Conservation (phyloP, 2,329 filamentous ascomycete genomes). For the Trichoderma sp. region DNA sequence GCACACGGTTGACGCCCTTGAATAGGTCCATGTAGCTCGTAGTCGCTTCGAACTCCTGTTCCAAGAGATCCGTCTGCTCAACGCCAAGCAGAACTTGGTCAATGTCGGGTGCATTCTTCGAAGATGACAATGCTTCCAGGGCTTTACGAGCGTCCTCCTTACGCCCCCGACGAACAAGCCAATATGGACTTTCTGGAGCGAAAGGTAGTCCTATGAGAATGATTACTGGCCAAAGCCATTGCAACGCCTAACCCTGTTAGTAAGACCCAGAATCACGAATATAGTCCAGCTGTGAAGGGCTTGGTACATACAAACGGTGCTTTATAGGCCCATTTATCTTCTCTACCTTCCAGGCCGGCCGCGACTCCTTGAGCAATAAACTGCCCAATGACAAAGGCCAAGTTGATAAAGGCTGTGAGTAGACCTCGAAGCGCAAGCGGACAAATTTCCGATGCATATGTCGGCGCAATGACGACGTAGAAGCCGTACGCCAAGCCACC, state of each 20-base stretch:
- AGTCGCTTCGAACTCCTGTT: slow-evolving; percentile 52
- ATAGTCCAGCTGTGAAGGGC: not conserved
- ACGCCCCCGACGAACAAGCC: slow-evolving; percentile 48
- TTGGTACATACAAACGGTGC: slow-evolving; percentile 31
- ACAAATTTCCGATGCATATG: slow-evolving; percentile 63
- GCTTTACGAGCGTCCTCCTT: slow-evolving; percentile 44
- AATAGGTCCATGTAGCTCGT: slow-evolving; percentile 55
- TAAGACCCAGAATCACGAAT: not conserved
- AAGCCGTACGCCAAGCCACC: slow-evolving; percentile 63
- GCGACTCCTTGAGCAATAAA: slow-evolving; percentile 55
- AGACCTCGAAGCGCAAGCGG: slow-evolving; percentile 59
- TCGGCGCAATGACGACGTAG: slow-evolving; percentile 60
- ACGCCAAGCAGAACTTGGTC: slow-evolving; percentile 56
- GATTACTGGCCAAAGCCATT: slow-evolving; percentile 53
- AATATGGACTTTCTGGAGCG: slow-evolving; percentile 54
- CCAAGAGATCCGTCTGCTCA: slow-evolving; percentile 58
- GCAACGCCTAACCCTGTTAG: slow-evolving; percentile 39
- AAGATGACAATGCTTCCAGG: slow-evolving; percentile 47
- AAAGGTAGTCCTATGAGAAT: slow-evolving; percentile 49
- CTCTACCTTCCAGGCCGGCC: slow-evolving; percentile 43
- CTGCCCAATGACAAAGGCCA: slow-evolving; percentile 65
- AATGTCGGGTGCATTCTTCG: slow-evolving; percentile 29
- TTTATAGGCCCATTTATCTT: slow-evolving; percentile 50
- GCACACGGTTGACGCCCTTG: slow-evolving; percentile 50
- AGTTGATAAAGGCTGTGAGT: slow-evolving; percentile 61